Conservation (phyloP, 768 basidiomycete species). For the Hericium erinaceus region DNA sequence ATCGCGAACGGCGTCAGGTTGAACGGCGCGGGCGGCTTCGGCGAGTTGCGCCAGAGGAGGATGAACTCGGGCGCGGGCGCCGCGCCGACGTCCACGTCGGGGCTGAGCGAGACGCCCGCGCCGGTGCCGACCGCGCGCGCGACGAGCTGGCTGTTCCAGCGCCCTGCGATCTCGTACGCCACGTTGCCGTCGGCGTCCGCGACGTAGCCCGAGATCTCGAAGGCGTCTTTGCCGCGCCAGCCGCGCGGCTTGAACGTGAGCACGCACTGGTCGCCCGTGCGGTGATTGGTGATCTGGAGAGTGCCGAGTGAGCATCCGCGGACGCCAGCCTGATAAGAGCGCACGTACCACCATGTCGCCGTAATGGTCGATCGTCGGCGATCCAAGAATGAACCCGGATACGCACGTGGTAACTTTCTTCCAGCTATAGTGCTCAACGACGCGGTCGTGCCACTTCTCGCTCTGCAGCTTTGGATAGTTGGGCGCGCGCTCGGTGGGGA, state of each 20-base stretch:
- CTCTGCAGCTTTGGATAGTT: conserved; percentile 49
- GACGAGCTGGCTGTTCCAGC: conserved; percentile 93
- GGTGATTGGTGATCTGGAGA: conserved; percentile 72
- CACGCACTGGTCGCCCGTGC: conserved; percentile 78
- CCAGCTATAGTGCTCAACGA: conserved; percentile 90
- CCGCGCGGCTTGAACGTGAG: conserved; percentile 95
- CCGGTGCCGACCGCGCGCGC: conserved; percentile 61
- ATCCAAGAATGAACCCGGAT: conserved; percentile 88
- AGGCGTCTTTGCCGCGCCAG: conserved; percentile 88
- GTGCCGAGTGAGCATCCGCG: background rate
- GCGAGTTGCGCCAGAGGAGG: conserved; percentile 88
- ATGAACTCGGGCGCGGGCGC: conserved; percentile 61
- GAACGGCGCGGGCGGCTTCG: conserved; percentile 77
- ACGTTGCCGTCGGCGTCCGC: conserved; percentile 52
- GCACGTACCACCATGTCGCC: conserved; percentile 84
- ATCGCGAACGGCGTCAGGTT: conserved; percentile 94
- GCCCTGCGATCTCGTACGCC: conserved; percentile 84
- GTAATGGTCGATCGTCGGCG: conserved; percentile 50
- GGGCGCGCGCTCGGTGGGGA: conserved; percentile 59
- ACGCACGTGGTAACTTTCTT: conserved; percentile 89
- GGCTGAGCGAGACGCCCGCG: conserved; percentile 45
- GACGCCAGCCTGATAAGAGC: background rate
- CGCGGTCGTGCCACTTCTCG: conserved; percentile 22
- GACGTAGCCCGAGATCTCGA: conserved; percentile 85
- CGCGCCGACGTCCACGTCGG: conserved; percentile 55